Percentiles rank a stretch among this genome's conserved stretches.
These are phyloP conservation scores for Syzygium aqueum DNA, from an alignment of 345 rosid genomes.

Conservation along the genomic window DNA sequence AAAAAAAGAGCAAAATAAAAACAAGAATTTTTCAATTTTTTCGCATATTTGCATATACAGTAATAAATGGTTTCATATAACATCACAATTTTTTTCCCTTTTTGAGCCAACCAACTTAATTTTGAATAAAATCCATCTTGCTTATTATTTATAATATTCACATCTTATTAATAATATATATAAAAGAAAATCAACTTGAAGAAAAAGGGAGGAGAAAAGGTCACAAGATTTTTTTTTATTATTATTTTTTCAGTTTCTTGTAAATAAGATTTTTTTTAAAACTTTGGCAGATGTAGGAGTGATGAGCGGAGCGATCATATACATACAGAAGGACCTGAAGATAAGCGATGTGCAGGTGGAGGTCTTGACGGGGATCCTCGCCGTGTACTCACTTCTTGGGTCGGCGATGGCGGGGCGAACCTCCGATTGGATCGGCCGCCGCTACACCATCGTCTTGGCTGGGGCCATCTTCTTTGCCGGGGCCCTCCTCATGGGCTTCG, in stretches of 20 bases:
- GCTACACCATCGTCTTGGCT: constrained; percentile 80
- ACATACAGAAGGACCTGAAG: constrained; percentile 37
- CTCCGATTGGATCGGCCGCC: constrained; percentile 87
- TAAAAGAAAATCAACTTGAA: not conserved
- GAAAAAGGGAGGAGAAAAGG: not conserved
- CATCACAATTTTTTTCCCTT: not conserved
- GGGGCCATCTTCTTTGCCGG: constrained; percentile 77
- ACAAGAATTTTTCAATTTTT: not conserved
- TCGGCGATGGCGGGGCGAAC: constrained; percentile 79
- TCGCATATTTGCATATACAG: not conserved
- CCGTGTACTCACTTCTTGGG: constrained; percentile 58
- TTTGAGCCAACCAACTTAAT: not conserved
- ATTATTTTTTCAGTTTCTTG: not conserved
- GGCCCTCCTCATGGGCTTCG: constrained; percentile 88
- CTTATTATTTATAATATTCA: not conserved
- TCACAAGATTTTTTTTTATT: not conserved
- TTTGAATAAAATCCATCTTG: not conserved
- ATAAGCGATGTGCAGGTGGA: constrained; percentile 32
- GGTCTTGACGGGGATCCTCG: constrained; percentile 51
- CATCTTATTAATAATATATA: not conserved
- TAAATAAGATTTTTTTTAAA: not conserved
- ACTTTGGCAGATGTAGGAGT: constrained; percentile 59
- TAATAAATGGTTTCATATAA: not conserved
- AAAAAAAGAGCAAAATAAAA: not conserved
- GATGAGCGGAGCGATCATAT: constrained; percentile 71